phyloP scores from a whole-genome alignment of 2,329 filamentous ascomycete species.

The Fusarium protoensiforme region DNA sequence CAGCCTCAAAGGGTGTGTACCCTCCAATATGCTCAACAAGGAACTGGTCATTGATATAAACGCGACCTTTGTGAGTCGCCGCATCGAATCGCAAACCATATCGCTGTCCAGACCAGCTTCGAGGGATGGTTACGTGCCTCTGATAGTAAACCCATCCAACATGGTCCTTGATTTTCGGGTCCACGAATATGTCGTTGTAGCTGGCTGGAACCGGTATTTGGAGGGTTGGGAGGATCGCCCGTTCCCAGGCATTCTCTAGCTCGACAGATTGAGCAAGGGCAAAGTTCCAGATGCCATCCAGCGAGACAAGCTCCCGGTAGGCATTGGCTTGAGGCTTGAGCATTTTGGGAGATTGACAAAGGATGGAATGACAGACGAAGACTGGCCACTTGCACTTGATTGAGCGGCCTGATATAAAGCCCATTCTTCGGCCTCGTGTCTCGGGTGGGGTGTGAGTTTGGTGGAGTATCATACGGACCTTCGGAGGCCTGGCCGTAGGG shows the following conservation, averaged over 20 bases:
- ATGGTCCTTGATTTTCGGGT: slow-evolving; percentile 13
- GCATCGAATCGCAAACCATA: slow-evolving; percentile 19
- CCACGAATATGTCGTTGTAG: slow-evolving; percentile 28
- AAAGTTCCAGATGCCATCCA: slow-evolving; percentile 29
- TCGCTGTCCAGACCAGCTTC: slow-evolving; percentile 7
- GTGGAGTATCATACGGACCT: not conserved
- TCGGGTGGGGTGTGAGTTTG: not conserved
- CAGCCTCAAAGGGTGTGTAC: slow-evolving; percentile 20
- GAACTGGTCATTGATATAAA: slow-evolving; percentile 23
- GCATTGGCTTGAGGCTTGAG: slow-evolving; percentile 18
- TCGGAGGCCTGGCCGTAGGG: not conserved
- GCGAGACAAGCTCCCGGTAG: slow-evolving; percentile 13
- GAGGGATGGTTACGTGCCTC: slow-evolving; percentile 6
- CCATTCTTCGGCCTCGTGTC: not conserved
- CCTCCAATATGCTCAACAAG: slow-evolving; percentile 21
- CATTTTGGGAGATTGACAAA: slow-evolving; percentile 6
- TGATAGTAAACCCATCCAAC: slow-evolving; percentile 30
- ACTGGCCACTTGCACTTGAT: not conserved
- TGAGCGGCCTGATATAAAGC: not conserved
- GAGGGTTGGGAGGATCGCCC: not conserved
- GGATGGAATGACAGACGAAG: not conserved
- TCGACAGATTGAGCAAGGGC: slow-evolving; percentile 3
- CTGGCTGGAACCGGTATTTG: slow-evolving; percentile 21
- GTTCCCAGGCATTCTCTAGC: slow-evolving; percentile 10
- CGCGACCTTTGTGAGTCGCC: slow-evolving; percentile 17